Conservation (phyloP, 73 alveolate species). For the Stentor coeruleus region DNA sequence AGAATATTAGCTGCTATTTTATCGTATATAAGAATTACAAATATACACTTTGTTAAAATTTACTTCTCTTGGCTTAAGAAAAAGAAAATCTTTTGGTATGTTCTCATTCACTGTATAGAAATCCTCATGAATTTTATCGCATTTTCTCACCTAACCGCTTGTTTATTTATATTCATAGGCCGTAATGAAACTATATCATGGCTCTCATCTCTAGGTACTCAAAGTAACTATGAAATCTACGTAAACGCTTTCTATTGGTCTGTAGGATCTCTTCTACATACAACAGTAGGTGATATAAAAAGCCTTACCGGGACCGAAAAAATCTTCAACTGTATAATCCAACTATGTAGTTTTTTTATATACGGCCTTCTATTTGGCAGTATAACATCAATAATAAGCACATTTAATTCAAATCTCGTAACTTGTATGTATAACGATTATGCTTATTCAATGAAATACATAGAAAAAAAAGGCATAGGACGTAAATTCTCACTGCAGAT, state of each 20-base stretch:
- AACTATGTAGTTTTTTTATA: constrained; percentile 37
- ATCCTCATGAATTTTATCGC: background rate
- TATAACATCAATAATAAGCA: constrained; percentile 43
- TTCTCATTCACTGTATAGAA: background rate
- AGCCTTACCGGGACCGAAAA: constrained; percentile 37
- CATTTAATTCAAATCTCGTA: constrained; percentile 1
- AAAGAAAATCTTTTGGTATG: background rate
- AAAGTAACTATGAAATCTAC: constrained; percentile 25
- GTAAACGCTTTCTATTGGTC: constrained; percentile 49
- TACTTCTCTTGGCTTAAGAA: background rate
- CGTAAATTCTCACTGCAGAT: background rate
- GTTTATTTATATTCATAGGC: constrained; percentile 18
- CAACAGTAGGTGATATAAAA: constrained; percentile 49
- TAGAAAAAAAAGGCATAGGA: background rate
- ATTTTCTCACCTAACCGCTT: background rate
- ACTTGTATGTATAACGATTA: background rate
- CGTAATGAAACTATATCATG: constrained; percentile 15
- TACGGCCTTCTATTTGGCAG: constrained; percentile 56
- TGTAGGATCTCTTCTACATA: constrained; percentile 48
- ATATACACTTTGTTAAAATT: background rate
- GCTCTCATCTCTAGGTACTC: background rate
- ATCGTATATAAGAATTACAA: background rate
- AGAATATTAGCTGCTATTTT: background rate
- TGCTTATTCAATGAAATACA: background rate
- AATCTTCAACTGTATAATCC: constrained; percentile 32